Evolutionary conservation across 345 rosid species (phyloP).

Genomic region (Hypericum perforatum): DNA sequence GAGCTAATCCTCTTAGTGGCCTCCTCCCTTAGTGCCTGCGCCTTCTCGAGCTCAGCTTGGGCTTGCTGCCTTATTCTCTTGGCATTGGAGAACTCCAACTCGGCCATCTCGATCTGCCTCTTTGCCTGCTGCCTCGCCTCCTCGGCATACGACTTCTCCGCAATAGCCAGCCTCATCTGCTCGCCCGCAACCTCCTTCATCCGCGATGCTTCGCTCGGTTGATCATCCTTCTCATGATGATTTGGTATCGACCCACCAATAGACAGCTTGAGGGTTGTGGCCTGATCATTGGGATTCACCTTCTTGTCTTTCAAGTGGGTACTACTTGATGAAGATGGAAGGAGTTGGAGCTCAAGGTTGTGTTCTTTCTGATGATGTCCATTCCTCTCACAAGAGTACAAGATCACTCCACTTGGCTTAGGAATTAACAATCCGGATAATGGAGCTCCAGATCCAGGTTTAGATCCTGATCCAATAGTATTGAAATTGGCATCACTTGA

Average conservation of each 20-base stretch:
- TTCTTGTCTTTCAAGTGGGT: constrained; percentile 16
- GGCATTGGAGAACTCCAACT: constrained; percentile 57
- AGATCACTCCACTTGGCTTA: constrained; percentile 15
- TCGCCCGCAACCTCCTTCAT: constrained; percentile 44
- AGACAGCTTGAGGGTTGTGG: constrained; percentile 55
- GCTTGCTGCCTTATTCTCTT: constrained; percentile 69
- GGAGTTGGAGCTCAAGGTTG: constrained; percentile 66
- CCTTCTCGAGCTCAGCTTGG: constrained; percentile 57
- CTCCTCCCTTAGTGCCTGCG: constrained; percentile 51
- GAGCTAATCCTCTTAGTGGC: constrained; percentile 60
- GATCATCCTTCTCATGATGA: constrained; percentile 3
- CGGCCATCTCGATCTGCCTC: constrained; percentile 68
- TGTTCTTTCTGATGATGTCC: constrained; percentile 20
- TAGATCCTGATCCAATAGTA: not conserved
- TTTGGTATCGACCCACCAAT: constrained; percentile 35
- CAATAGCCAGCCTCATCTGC: constrained; percentile 46
- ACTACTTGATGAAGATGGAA: constrained; percentile 27
- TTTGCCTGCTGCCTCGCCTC: constrained; percentile 59
- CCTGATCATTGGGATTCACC: constrained; percentile 22
- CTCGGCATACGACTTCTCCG: constrained; percentile 61
- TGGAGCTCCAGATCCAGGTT: constrained; percentile 8
- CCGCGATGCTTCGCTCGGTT: constrained; percentile 16
- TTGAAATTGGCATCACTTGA: constrained; percentile 56
- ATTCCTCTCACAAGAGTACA: constrained; percentile 14
- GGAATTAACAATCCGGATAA: constrained; percentile 18